Evolutionary conservation across 2,329 filamentous ascomycete genomes (phyloP), one percentile per base, ranked within the genome.

Genomic region (Aspergillus intermedius): DNA sequence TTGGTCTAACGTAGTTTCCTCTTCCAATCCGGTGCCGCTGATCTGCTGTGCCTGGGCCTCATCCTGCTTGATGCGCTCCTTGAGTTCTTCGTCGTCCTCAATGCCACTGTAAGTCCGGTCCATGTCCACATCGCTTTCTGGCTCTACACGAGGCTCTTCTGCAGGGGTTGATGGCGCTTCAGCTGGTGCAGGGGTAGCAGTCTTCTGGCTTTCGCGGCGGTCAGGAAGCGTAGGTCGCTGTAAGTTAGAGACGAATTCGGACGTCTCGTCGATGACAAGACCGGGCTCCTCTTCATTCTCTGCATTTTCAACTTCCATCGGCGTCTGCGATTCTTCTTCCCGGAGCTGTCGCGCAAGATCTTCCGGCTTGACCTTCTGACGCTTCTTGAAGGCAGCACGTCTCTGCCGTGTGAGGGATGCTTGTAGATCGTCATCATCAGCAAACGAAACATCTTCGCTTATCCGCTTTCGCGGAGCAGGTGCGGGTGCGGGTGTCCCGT

Each of bases 371-470:
- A 81, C 78, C 73, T 84, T 90, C 75, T 95, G 95, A 46, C 91
- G 83, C 71, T 94, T 96, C 72, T 95, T 97, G 44, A 98, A 75
- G 0, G 88, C 90, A 44, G 82, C 84, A 55, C 85, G 81, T 58
- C 93, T 79, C 68, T 95, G 90, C n/a, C 83, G 76, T 1, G 91
- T 87, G 30, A 98, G 77, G 3, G 86, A 87, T 22, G 87, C 84
- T 70, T 96, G 91, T 4, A 98, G 76, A 61, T 96, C 90, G 39
- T 97, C 91, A 55, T 98, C 93, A 55, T 97, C 93, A 19, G 88
- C 83, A 59, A 95, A 86, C 0, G 80, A 82, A 28, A 83, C 76
- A 25, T 88, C 79, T 9, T 86, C 78, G 9, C 78, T 77, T 47
- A 82, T 79, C 48, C 80, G 76, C 67, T 88, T 93, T 62, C 79